Evolutionary conservation across 2,329 filamentous ascomycete genomes (phyloP).

Genomic region (Curvularia spicifera): DNA sequence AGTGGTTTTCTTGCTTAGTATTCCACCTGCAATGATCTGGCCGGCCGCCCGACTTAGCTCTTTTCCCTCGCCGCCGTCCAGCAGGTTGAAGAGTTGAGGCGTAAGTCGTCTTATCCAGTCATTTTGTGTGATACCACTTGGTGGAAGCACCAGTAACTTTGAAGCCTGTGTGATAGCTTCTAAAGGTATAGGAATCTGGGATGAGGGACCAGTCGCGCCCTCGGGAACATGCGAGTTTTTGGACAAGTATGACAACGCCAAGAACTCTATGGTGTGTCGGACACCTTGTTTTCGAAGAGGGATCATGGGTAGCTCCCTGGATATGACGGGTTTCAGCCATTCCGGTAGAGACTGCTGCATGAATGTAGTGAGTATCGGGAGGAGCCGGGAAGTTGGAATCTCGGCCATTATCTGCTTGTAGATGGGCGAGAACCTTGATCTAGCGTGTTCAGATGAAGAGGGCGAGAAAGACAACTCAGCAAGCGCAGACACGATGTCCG

Average conservation of each 20-base stretch:
- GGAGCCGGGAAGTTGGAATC: slow-evolving; percentile 60
- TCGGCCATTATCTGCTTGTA: slow-evolving; percentile 32
- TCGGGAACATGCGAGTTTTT: slow-evolving; percentile 53
- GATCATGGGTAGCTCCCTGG: slow-evolving; percentile 64
- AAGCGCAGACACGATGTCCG: slow-evolving; percentile 45
- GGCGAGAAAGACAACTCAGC: slow-evolving; percentile 47
- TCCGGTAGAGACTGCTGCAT: slow-evolving; percentile 67
- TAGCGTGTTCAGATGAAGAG: slow-evolving; percentile 12
- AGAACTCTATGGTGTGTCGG: slow-evolving; percentile 71
- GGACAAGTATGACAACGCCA: slow-evolving; percentile 70
- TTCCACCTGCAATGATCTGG: slow-evolving; percentile 70
- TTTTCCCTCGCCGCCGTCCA: slow-evolving; percentile 66
- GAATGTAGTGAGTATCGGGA: slow-evolving; percentile 67
- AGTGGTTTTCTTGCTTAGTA: slow-evolving; percentile 67
- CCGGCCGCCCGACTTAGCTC: slow-evolving; percentile 66
- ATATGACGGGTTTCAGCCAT: slow-evolving; percentile 66
- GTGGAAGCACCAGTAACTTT: slow-evolving; percentile 66
- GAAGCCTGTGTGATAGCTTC: slow-evolving; percentile 71
- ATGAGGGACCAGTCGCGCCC: slow-evolving; percentile 41
- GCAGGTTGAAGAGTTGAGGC: slow-evolving; percentile 65
- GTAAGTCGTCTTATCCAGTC: slow-evolving; percentile 67
- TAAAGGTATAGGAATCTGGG: slow-evolving; percentile 66
- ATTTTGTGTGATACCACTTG: slow-evolving; percentile 60
- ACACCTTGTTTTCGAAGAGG: slow-evolving; percentile 70
- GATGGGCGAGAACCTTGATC: slow-evolving; percentile 20